Evolutionary conservation across 371 early-diverging fungal species (phyloP).

Genomic region (Apophysomyces elegans): DNA sequence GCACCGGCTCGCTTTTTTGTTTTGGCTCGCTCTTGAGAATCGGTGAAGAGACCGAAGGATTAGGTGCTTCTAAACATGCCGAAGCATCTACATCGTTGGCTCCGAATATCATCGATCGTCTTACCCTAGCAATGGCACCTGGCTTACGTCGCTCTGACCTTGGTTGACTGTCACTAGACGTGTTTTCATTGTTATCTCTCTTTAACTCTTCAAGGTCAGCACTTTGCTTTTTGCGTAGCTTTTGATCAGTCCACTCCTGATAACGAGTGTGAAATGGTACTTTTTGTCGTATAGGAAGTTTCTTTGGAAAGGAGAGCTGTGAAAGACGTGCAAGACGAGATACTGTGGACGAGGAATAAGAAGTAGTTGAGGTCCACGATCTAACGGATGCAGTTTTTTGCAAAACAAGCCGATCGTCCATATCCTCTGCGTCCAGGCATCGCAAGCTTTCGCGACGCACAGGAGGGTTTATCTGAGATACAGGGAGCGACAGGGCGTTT

Average conservation of each 20-base stretch:
- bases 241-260: slow-evolving; percentile 41
- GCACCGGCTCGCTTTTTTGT: not conserved
- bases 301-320: slow-evolving; percentile 23
- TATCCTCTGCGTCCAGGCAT: slow-evolving; percentile 1
- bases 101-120: slow-evolving; percentile 6
- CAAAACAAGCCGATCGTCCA: not conserved
- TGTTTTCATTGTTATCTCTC: not conserved
- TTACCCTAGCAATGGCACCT: slow-evolving; percentile 4
- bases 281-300: slow-evolving; percentile 25
- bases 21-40: not conserved
- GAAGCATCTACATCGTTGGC: not conserved
- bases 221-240: not conserved
- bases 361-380: slow-evolving; percentile 10
- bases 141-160: not conserved
- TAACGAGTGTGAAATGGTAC: slow-evolving; percentile 40
- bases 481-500: slow-evolving; percentile 10
- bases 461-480: not conserved
- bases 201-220: not conserved
- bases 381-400: slow-evolving; percentile 4
- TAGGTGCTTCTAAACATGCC: not conserved
- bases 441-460: slow-evolving; percentile 6
- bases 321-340: slow-evolving; percentile 18
- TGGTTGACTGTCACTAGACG: not conserved
- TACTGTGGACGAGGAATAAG: slow-evolving; percentile 9
- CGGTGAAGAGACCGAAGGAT: slow-evolving; percentile 7